These are phyloP conservation scores for Lagenidium giganteum DNA, from an alignment of 352 stramenopile species.

Conservation along the genomic window DNA sequence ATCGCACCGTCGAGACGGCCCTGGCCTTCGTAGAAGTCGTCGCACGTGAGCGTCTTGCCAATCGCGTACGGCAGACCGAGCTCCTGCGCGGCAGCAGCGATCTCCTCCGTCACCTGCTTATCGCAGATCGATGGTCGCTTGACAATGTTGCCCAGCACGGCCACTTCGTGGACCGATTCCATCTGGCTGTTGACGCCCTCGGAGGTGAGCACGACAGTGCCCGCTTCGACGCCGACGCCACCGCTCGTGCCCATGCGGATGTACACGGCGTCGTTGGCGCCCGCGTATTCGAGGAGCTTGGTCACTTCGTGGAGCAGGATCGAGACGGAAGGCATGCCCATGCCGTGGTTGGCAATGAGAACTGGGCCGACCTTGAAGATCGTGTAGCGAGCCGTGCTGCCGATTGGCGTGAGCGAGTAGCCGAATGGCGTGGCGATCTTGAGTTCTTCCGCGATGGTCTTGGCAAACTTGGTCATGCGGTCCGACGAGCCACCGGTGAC, in stretches of 20 bases:
- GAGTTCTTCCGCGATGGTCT: conserved; percentile 47
- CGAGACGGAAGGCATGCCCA: conserved; percentile 76
- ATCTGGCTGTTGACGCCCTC: conserved; percentile 82
- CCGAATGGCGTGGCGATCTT: conserved; percentile 55
- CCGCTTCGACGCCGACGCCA: conserved; percentile 65
- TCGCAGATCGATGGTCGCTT: conserved; percentile 49
- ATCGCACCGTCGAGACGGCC: conserved; percentile 78
- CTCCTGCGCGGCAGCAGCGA: conserved; percentile 40
- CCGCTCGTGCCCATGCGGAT: conserved; percentile 82
- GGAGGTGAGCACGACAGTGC: conserved; percentile 78
- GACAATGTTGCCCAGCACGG: conserved; percentile 48
- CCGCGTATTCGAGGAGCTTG: conserved; percentile 77
- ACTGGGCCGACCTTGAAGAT: conserved; percentile 80
- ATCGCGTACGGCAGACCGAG: conserved; percentile 48
- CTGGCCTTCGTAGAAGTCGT: conserved; percentile 85
- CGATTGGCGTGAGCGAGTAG: conserved; percentile 54
- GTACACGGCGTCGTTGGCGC: conserved; percentile 45
- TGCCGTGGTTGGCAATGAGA: conserved; percentile 77
- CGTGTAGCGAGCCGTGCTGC: conserved; percentile 66
- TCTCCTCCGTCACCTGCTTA: conserved; percentile 46
- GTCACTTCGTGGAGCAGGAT: conserved; percentile 82
- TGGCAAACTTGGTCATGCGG: conserved; percentile 71
- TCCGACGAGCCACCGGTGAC: conserved; percentile 64
- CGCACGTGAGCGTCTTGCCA: conserved; percentile 80
- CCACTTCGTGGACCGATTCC: conserved; percentile 58